Base-by-base conservation (phyloP, 1,139 yeast species). In the Hyphopichia khmerensis region DNA sequence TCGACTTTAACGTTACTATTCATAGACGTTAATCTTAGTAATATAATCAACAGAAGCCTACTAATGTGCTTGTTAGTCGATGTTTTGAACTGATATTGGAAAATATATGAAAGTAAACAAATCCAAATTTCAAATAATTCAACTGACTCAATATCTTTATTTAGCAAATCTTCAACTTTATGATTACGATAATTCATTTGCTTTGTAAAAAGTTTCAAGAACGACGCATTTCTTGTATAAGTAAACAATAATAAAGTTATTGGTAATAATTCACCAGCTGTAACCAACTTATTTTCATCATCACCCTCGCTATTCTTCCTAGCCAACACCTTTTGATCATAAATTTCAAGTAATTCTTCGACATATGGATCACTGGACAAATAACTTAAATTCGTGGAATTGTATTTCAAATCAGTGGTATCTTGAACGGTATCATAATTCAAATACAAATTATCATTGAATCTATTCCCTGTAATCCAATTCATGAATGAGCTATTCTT, bases 381-480 rank as follows among this genome's bases (percentile, higher is more conserved):
- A 19, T 26, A 33, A 6, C 33, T 15, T 8, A 39, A 33, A 9
- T 38, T 31, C 13, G 30, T 36, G 13, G 40, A 40, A 36, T 57
- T 54, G 3, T 48, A 48, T 1, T 41, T 35, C 16, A 61, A 49
- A 33, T 50, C 50, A 9, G 69, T 61, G 13, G 59, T 47, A 16
- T 45, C 27, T 3, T 44, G 49, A 7, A 48, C 47, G 1, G 68
- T 59, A 34, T 60, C 52, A 32, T 53, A 61, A 9, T 45, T 49
- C 16, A 59, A 41, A 46, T 67, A 67, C 33, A 55, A 47, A 35
- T 60, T 60, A 16, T 59, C 53, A 23, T 61, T 56, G 34, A 65
- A 58, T 21, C 55, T 48, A 42, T 64, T 67, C 0, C 65, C 66
- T 1, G 74, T 67, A 37, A 72, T 49, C 77, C 77, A 72, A 39